Percentiles rank a stretch among this genome's conserved stretches.
phyloP scores from a whole-genome alignment of 805 yeast genomes.

The Candida krabiensis region DNA sequence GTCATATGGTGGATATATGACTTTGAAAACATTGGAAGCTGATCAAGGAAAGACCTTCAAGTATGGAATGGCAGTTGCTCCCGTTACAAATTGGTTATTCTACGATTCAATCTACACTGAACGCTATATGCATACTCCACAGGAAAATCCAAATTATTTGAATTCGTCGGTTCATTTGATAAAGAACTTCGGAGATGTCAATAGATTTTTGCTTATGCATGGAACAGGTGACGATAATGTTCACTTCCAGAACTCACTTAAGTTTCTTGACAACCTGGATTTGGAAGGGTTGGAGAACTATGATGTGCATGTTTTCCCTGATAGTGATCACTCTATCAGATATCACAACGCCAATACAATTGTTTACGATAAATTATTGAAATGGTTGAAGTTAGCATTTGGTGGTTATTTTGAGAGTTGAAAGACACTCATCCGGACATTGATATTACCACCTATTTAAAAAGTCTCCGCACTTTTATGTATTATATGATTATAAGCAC shows the following conservation, averaged over 20 bases:
- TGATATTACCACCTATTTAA: too few relatives aligned
- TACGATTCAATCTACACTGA: slow-evolving; percentile 95
- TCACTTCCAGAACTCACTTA: slow-evolving; percentile 86
- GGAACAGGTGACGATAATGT: slow-evolving; percentile 98
- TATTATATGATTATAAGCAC: too few relatives aligned
- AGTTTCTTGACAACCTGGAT: slow-evolving; percentile 74
- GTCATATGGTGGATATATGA: slow-evolving; percentile 96
- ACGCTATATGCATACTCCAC: slow-evolving; percentile 87
- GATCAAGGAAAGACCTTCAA: slow-evolving; percentile 76
- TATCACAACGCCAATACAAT: slow-evolving; percentile 73
- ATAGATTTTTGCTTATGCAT: slow-evolving; percentile 84
- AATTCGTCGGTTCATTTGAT: slow-evolving; percentile 56
- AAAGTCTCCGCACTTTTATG: too few relatives aligned
- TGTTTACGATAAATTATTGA: slow-evolving; percentile 63
- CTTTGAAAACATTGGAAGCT: slow-evolving; percentile 82
- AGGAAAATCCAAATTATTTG: slow-evolving; percentile 57
- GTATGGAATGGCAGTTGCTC: slow-evolving; percentile 95
- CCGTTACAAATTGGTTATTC: slow-evolving; percentile 91
- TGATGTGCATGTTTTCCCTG: slow-evolving; percentile 78
- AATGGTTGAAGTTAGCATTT: slow-evolving; percentile 67
- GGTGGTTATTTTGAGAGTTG: slow-evolving; percentile 42
- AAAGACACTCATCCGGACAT: too few relatives aligned
- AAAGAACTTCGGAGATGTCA: slow-evolving; percentile 51
- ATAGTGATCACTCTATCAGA: slow-evolving; percentile 70
- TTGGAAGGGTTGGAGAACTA: slow-evolving; percentile 77